Evolutionary conservation across 1,284 basidiomycete genomes (phyloP).

Genomic region (Marasmius oreades): DNA sequence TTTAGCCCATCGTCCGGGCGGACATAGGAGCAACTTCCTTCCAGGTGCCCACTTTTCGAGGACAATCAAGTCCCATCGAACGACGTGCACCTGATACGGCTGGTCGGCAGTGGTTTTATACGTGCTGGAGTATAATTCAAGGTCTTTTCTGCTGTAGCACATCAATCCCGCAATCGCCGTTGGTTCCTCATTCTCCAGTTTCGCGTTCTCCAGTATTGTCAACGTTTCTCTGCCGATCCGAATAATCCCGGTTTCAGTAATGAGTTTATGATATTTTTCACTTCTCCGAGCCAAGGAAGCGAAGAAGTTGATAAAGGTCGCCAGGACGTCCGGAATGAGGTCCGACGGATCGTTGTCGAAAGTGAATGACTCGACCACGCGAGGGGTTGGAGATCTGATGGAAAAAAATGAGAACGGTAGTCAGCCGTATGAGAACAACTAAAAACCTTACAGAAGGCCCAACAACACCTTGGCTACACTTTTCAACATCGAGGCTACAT

Average conservation of each 20-base stretch:
- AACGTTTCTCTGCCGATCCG: no score
- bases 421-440: not conserved
- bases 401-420: not conserved
- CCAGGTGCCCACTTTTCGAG: not conserved
- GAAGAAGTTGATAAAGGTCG: no score
- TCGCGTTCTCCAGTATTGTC: no score
- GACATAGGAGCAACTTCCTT: not conserved
- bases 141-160: not conserved
- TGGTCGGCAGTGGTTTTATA: not conserved
- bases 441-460: not conserved
- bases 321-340: no score
- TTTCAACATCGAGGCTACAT: not conserved
- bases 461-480: not conserved
- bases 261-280: no score
- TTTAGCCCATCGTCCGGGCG: no score
- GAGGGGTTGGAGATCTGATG: not conserved
- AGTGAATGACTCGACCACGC: no score
- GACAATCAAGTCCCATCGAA: not conserved
- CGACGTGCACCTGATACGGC: not conserved
- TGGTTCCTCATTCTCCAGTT: no score
- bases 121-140: not conserved
- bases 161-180: no score
- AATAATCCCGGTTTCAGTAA: no score
- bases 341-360: no score
- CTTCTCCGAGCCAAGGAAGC: no score